Base-by-base conservation (phyloP, 805 yeast genomes). In the Nakazawaea anatomiae region DNA sequence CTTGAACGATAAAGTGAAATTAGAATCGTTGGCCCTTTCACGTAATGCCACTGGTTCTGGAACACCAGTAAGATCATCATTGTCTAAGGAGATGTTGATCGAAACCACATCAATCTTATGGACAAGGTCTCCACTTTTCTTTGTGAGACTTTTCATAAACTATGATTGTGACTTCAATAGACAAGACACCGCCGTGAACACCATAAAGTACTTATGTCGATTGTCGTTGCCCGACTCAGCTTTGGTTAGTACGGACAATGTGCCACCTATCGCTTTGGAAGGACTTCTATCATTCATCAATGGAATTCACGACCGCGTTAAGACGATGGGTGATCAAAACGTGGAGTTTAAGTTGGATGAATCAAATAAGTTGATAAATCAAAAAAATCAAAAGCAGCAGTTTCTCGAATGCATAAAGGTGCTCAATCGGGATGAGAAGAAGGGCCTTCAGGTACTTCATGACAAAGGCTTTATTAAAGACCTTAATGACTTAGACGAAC, bases 191-290 rank as follows among this genome's bases (percentile, higher is more conserved):
- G 76, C 92, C 12, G 76, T 77, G 27, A 78, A 80, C 39, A 69
- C 88, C 30, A 64, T 94, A 41, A 85, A 85, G 44, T 79, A 85
- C 44, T 73, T 94, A 49, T 82, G 96, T 49, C 79, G 85, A 47
- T 71, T 90, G 34, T 84, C 97, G 0, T 76, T 89, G 42, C 96
- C 98, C 0, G 96, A 90, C 61, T 79, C 92, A 9, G 96, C 97
- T 0, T 59, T 75, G 8, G 72, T 77, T 58, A 84, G 96, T 0
- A 87, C 96, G 0, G 88, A 87, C 39, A 85, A 80, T 59, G 96
- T 92, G 1, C 98, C 99, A 0, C 97, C 98, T 0, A 77, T 90
- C 6, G 92, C 98, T 60, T 71, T 94, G 47, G 98, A 94, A 59
- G 96, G 97, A 1, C 65, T 94, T 3, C 71, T 92, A 27, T 76